These are phyloP conservation scores for Hemileccinum rubropunctum DNA, from an alignment of 768 basidiomycete species.

Conservation along the genomic window DNA sequence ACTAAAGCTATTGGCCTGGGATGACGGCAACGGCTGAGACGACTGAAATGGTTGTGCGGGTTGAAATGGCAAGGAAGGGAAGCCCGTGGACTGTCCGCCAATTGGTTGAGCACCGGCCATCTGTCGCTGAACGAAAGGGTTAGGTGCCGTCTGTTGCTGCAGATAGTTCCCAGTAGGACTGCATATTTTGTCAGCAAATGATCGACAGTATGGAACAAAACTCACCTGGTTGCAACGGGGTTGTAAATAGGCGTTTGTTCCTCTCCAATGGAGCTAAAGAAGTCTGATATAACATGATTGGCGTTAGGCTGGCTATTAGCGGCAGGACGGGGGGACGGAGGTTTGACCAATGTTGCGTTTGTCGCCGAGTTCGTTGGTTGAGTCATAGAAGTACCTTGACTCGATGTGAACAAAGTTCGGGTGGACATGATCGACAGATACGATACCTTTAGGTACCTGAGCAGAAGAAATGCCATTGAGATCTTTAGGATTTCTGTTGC, in stretches of 20 bases:
- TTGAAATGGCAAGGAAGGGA: constrained; percentile 45
- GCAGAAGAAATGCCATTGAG: constrained; percentile 9
- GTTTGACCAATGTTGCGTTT: constrained; percentile 19
- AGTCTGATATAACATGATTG: constrained; percentile 65
- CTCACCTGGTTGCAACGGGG: constrained; percentile 53
- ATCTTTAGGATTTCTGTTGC: constrained; percentile 39
- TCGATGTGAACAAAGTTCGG: constrained; percentile 3
- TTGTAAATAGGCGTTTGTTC: constrained; percentile 74
- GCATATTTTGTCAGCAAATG: constrained; percentile 11
- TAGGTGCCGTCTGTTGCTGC: constrained; percentile 59
- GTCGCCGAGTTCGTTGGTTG: constrained; percentile 20
- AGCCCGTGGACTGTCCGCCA: constrained; percentile 50
- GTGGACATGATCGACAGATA: background rate
- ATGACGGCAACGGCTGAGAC: constrained; percentile 7
- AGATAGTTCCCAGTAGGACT: constrained; percentile 52
- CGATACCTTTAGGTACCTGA: constrained; percentile 17
- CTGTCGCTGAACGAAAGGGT: constrained; percentile 74
- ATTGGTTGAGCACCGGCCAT: constrained; percentile 52
- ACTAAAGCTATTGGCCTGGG: constrained; percentile 21
- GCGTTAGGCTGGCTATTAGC: constrained; percentile 33
- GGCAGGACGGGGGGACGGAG: constrained; percentile 24
- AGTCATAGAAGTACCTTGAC: constrained; percentile 15
- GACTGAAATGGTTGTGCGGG: constrained; percentile 25
- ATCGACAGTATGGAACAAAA: background rate
- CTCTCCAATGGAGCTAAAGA: constrained; percentile 86